phyloP scores from a whole-genome alignment of 2,329 filamentous ascomycete genomes.

The Sporothrix globosa region DNA sequence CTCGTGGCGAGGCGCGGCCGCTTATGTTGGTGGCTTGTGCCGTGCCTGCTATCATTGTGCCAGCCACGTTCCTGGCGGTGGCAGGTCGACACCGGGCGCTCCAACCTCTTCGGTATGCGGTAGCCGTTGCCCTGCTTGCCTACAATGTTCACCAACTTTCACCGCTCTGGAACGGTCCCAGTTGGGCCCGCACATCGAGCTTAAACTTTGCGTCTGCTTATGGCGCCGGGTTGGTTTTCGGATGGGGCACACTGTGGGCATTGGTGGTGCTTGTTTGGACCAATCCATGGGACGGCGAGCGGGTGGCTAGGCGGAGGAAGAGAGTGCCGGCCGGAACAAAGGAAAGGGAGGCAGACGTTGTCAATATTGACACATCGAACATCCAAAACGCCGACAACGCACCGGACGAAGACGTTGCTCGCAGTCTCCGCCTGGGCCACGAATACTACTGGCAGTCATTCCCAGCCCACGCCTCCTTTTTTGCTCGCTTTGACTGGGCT shows the following conservation, averaged over 20 bases:
- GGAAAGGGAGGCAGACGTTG: neutral
- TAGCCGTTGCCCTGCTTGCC: slow-evolving; percentile 50
- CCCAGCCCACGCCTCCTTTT: slow-evolving; percentile 54
- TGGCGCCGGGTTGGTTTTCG: slow-evolving; percentile 52
- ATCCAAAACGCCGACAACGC: slow-evolving; percentile 35
- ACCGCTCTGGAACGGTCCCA: neutral
- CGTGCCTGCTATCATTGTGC: slow-evolving; percentile 53
- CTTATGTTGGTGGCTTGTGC: slow-evolving; percentile 58
- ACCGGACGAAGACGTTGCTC: slow-evolving; percentile 37
- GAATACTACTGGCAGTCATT: slow-evolving; percentile 66
- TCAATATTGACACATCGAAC: neutral
- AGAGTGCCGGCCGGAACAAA: neutral
- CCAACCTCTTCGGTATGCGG: slow-evolving; percentile 50
- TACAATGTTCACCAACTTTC: slow-evolving; percentile 49
- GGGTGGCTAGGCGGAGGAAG: slow-evolving; percentile 45
- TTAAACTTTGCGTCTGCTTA: slow-evolving; percentile 57
- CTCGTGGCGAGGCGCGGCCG: slow-evolving; percentile 42
- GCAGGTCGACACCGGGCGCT: slow-evolving; percentile 47
- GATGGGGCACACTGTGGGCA: slow-evolving; percentile 56
- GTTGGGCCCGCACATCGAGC: slow-evolving; percentile 48
- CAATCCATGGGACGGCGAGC: slow-evolving; percentile 57
- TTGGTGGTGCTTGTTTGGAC: slow-evolving; percentile 57
- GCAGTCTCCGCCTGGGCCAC: slow-evolving; percentile 41
- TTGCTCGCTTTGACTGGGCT: slow-evolving; percentile 58
- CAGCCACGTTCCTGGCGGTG: slow-evolving; percentile 59